These are phyloP conservation scores for Parathielavia appendiculata DNA, from an alignment of 495 filamentous ascomycete species.

Conservation along the genomic window DNA sequence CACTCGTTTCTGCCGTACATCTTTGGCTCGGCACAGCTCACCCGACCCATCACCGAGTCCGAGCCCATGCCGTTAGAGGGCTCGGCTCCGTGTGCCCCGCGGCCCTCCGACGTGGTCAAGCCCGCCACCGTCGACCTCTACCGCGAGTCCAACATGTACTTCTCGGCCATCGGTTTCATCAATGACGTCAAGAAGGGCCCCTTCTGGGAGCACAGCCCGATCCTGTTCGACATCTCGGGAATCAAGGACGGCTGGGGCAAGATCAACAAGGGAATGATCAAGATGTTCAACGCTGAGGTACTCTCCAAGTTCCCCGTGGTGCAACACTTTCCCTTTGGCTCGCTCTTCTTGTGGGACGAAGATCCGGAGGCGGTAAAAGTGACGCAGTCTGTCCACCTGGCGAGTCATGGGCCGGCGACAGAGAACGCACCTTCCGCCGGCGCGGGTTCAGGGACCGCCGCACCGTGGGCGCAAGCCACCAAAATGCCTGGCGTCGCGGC, in stretches of 20 bases:
- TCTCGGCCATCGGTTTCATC: conserved; percentile 97
- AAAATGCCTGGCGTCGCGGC: conserved; percentile 26
- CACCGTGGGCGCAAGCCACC: conserved; percentile 38
- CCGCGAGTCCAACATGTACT: conserved; percentile 79
- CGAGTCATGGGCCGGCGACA: conserved; percentile 49
- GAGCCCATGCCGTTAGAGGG: conserved; percentile 69
- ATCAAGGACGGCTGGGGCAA: conserved; percentile 91
- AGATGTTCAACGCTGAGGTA: conserved; percentile 95
- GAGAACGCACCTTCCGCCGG: conserved; percentile 20
- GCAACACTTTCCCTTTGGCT: conserved; percentile 93
- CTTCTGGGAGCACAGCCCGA: conserved; percentile 97
- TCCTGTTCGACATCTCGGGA: conserved; percentile 90
- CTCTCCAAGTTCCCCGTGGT: conserved; percentile 93
- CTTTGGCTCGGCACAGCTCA: conserved; percentile 86
- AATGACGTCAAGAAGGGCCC: conserved; percentile 96
- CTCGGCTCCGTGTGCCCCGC: conserved; percentile 64
- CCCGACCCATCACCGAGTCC: conserved; percentile 61
- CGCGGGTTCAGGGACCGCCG: conserved; percentile 27
- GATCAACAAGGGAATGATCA: conserved; percentile 98
- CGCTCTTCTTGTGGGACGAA: conserved; percentile 74
- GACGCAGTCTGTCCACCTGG: conserved; percentile 49
- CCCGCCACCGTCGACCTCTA: conserved; percentile 59
- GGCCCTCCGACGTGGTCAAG: conserved; percentile 64
- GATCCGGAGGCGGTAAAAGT: conserved; percentile 57
- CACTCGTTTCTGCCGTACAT: conserved; percentile 97